Percentiles rank a stretch among this genome's conserved stretches.
Conservation (phyloP, 148 eudicot species). For the Diospyros kaki region DNA sequence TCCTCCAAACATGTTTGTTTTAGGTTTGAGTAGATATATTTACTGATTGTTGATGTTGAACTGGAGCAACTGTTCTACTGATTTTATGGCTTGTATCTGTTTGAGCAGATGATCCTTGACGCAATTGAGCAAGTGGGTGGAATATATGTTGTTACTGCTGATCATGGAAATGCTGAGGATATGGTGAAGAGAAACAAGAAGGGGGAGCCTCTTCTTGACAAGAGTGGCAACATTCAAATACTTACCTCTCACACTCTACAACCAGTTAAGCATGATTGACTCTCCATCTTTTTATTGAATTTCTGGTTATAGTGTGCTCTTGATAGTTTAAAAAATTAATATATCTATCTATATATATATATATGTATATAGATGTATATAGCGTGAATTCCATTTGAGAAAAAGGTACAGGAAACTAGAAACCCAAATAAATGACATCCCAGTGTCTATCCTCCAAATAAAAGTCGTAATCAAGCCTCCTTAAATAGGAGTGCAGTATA, state of each 20-base stretch:
- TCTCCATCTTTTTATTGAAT: background rate
- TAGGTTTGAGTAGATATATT: background rate
- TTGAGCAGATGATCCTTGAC: slow-evolving; percentile 70
- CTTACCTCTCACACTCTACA: slow-evolving; percentile 89
- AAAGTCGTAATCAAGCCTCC: no score
- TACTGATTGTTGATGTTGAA: background rate
- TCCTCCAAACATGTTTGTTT: background rate
- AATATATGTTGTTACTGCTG: slow-evolving; percentile 88
- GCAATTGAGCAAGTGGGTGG: slow-evolving; percentile 92
- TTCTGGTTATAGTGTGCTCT: no score
- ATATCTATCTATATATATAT: no score
- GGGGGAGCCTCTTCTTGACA: slow-evolving; percentile 77
- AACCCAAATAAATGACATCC: no score
- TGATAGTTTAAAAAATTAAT: background rate
- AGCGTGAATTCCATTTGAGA: no score
- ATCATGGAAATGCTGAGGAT: slow-evolving; percentile 98
- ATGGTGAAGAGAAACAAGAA: slow-evolving; percentile 98
- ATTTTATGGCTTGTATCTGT: background rate
- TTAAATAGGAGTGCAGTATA: no score
- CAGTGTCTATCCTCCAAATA: no score
- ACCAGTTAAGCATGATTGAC: slow-evolving; percentile 54
- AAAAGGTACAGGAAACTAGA: no score
- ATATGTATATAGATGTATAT: no score
- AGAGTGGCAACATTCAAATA: slow-evolving; percentile 74
- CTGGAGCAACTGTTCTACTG: background rate